Evolutionary conservation across 2,329 filamentous ascomycete genomes (phyloP).

Genomic region (Xylariaceae sp.): DNA sequence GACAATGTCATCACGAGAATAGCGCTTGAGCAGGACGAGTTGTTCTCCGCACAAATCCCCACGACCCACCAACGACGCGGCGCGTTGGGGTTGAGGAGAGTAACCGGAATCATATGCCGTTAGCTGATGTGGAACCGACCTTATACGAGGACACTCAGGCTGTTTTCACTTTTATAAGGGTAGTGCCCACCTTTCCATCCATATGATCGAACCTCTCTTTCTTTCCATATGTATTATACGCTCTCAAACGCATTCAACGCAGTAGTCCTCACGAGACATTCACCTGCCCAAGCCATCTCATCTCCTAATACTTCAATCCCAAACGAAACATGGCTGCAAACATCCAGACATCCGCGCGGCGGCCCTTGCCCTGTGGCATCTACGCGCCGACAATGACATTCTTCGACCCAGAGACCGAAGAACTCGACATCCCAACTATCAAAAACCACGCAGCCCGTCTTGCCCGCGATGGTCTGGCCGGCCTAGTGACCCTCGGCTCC

Average conservation of each 20-base stretch:
- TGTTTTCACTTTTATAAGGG: conserved; percentile 4
- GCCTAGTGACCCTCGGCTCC: conserved; percentile 81
- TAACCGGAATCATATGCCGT: conserved; percentile 16
- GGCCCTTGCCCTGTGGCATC: conserved; percentile 70
- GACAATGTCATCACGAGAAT: conserved; percentile 36
- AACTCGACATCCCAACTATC: conserved; percentile 73
- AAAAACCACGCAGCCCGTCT: conserved; percentile 76
- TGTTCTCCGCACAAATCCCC: conserved; percentile 21
- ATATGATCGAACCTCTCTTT: neutral
- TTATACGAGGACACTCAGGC: neutral
- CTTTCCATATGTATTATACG: neutral
- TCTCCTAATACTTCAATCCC: neutral
- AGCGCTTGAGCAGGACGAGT: conserved; percentile 27
- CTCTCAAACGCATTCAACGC: neutral
- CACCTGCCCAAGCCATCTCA: neutral
- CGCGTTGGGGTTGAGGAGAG: conserved; percentile 8
- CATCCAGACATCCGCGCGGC: conserved; percentile 36
- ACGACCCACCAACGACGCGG: conserved; percentile 27
- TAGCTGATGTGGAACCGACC: conserved; percentile 32
- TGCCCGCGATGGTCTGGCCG: conserved; percentile 69
- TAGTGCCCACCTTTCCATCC: conserved; percentile 8
- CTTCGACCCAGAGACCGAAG: conserved; percentile 77
- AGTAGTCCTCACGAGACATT: neutral
- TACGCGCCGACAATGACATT: conserved; percentile 90
- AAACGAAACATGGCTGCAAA: conserved; percentile 33